A percentile compares a stretch with the other conserved stretches of the same genome.
phyloP scores from a whole-genome alignment of 2,329 filamentous ascomycete species.

The Graphium sp. region DNA sequence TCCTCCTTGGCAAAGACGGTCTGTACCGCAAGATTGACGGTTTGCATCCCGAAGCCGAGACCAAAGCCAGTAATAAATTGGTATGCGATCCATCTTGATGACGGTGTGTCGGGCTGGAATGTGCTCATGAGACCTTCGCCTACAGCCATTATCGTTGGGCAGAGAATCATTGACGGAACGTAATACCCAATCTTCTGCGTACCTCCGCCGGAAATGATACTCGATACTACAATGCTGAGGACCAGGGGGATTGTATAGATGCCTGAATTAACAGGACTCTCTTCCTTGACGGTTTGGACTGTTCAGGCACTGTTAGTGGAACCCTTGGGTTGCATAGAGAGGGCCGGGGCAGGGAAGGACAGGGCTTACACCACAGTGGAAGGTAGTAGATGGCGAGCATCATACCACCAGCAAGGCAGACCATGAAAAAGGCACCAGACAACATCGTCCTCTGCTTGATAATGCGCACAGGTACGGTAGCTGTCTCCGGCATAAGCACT shows the following conservation, averaged over 20 bases:
- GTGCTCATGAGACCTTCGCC: slow-evolving; percentile 42
- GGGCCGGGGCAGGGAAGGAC: not conserved
- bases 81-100: slow-evolving; percentile 39
- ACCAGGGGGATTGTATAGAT: slow-evolving; percentile 40
- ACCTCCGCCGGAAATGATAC: slow-evolving; percentile 25
- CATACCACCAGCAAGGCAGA: slow-evolving; percentile 31
- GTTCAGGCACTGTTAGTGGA: slow-evolving; percentile 6
- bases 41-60: slow-evolving; percentile 41
- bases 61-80: slow-evolving; percentile 43
- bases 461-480: slow-evolving; percentile 37
- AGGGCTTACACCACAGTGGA: slow-evolving; percentile 34
- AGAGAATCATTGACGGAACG: slow-evolving; percentile 35
- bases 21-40: slow-evolving; percentile 37
- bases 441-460: slow-evolving; percentile 38
- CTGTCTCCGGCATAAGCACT: slow-evolving; percentile 32
- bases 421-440: slow-evolving; percentile 24
- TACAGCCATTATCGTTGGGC: slow-evolving; percentile 29
- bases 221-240: slow-evolving; percentile 34
- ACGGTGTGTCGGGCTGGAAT: slow-evolving; percentile 25
- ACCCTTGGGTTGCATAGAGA: not conserved
- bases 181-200: slow-evolving; percentile 43
- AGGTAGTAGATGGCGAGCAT: slow-evolving; percentile 36
- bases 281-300: slow-evolving; percentile 39
- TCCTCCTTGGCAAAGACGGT: slow-evolving; percentile 33
- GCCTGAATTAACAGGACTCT: slow-evolving; percentile 34